Evolutionary conservation across 2,329 filamentous ascomycete species (phyloP).

Genomic region (Emmonsia crescens): DNA sequence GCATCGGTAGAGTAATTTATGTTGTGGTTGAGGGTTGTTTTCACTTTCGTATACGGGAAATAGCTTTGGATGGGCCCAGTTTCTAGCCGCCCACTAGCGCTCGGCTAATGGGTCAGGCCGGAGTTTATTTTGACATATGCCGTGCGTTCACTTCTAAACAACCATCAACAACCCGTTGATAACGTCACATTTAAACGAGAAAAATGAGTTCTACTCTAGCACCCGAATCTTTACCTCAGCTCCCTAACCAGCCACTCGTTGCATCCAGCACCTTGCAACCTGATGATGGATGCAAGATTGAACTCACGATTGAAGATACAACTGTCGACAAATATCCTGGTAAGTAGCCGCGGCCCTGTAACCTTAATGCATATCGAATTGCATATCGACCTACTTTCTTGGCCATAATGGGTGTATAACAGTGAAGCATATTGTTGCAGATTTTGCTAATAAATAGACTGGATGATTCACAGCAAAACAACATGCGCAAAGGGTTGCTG

Average conservation of each 20-base stretch:
- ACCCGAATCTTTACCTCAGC: not conserved
- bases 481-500: slow-evolving; percentile 39
- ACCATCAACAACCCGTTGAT: too few relatives aligned
- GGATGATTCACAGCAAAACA: slow-evolving; percentile 33
- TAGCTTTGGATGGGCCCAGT: too few relatives aligned
- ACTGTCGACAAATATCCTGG: slow-evolving; percentile 33
- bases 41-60: too few relatives aligned
- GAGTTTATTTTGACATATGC: not conserved
- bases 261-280: not conserved
- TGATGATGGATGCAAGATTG: slow-evolving; percentile 19
- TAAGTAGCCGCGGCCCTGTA: slow-evolving; percentile 13
- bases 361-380: not conserved
- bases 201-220: not conserved
- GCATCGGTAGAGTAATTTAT: not conserved
- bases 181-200: not conserved
- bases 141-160: too few relatives aligned
- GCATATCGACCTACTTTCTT: not conserved
- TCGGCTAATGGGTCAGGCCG: not conserved
- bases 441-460: not conserved
- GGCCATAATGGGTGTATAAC: not conserved
- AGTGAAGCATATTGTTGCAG: not conserved
- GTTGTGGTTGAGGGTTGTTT: not conserved
- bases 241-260: not conserved
- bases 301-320: slow-evolving; percentile 19
- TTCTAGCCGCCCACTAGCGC: not conserved